Percentiles rank a stretch among this genome's conserved stretches.
Evolutionary conservation across 805 yeast species (phyloP).

Genomic region (Wickerhamomyces bisporus): DNA sequence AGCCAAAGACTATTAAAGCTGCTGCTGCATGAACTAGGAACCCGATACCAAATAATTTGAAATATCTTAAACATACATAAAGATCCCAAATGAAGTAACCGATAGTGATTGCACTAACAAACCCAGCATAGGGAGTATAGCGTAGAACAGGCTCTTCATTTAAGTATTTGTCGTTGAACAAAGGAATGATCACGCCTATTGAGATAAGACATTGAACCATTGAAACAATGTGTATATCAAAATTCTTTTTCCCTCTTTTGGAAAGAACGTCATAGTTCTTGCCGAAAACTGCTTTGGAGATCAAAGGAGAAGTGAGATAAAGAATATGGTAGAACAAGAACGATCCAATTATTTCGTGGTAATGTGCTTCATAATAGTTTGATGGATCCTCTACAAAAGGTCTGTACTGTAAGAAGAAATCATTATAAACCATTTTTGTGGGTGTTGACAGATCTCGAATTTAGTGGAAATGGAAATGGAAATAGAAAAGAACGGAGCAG

Average conservation of each 20-base stretch:
- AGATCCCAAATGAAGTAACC: constrained; percentile 96
- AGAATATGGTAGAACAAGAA: constrained; percentile 54
- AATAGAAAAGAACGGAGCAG: too few species aligned
- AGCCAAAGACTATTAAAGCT: constrained; percentile 66
- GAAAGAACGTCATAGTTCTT: constrained; percentile 44
- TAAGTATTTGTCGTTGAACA: constrained; percentile 53
- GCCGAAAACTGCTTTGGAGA: constrained; percentile 49
- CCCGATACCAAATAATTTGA: constrained; percentile 69
- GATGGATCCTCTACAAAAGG: constrained; percentile 33
- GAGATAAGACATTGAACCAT: constrained; percentile 77
- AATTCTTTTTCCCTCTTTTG: constrained; percentile 54
- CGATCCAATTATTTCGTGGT: constrained; percentile 69
- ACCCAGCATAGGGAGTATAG: constrained; percentile 67
- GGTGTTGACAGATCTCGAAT: neutral
- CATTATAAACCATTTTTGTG: constrained; percentile 13
- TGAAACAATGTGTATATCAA: constrained; percentile 87
- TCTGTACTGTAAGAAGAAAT: constrained; percentile 17
- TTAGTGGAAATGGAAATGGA: too few species aligned
- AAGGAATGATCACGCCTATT: constrained; percentile 52
- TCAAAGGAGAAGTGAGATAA: constrained; percentile 45
- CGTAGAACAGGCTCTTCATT: constrained; percentile 54
- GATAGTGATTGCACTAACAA: constrained; percentile 63
- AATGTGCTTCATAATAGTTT: constrained; percentile 45
- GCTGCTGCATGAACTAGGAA: constrained; percentile 81
- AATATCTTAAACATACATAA: constrained; percentile 58